These are phyloP conservation scores for Crithidia mellificae DNA, from an alignment of 208 protist genomes.

Conservation along the genomic window DNA sequence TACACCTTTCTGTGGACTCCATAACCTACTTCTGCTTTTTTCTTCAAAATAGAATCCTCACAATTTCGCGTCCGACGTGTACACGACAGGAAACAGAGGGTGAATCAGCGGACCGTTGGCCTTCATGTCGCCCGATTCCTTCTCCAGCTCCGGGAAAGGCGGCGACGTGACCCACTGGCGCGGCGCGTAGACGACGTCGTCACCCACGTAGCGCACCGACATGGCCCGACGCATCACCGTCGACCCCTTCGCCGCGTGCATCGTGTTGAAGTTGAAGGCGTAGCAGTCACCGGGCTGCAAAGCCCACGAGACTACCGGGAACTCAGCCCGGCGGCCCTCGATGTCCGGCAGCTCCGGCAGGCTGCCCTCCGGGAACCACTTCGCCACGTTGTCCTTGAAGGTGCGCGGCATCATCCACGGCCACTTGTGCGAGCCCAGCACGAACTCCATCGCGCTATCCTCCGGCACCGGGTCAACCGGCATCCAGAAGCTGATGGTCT, in stretches of 20 bases:
- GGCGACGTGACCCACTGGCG: slow-evolving; percentile 48
- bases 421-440: slow-evolving; percentile 45
- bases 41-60: too few species aligned
- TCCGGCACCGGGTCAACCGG: slow-evolving; percentile 39
- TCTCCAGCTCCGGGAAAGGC: slow-evolving; percentile 40
- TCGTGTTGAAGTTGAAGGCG: slow-evolving; percentile 47
- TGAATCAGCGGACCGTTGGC: slow-evolving; percentile 18
- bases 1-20: not conserved
- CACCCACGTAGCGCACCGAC: slow-evolving; percentile 42
- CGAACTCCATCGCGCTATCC: slow-evolving; percentile 51
- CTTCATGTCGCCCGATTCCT: slow-evolving; percentile 21
- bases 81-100: slow-evolving; percentile 35
- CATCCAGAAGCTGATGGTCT: slow-evolving; percentile 57
- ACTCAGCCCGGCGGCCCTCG: slow-evolving; percentile 32
- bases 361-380: slow-evolving; percentile 48
- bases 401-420: slow-evolving; percentile 46
- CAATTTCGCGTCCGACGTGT: slow-evolving; percentile 5
- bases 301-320: slow-evolving; percentile 28
- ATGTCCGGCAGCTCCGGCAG: slow-evolving; percentile 46
- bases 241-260: slow-evolving; percentile 44
- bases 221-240: slow-evolving; percentile 38
- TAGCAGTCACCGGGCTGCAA: slow-evolving; percentile 43
- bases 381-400: slow-evolving; percentile 51
- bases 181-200: slow-evolving; percentile 40
- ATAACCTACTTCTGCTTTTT: not conserved